phyloP scores from a whole-genome alignment of 2,329 filamentous ascomycete genomes.

The Mycogone perniciosa region DNA sequence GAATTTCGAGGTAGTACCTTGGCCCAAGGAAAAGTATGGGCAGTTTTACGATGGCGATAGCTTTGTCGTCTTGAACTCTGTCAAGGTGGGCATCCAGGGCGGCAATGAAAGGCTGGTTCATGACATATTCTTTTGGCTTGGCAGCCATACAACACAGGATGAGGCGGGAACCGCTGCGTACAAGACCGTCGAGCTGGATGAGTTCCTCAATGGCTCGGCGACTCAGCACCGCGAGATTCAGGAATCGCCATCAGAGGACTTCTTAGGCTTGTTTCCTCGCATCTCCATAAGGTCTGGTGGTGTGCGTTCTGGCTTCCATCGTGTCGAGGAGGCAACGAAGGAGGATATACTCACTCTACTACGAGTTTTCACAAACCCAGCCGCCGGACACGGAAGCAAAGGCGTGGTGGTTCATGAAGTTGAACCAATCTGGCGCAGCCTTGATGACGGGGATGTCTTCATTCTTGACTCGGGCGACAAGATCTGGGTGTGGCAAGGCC shows the following conservation, averaged over 20 bases:
- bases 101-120: constrained; percentile 44
- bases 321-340: constrained; percentile 44
- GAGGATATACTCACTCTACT: constrained; percentile 46
- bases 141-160: constrained; percentile 58
- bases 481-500: constrained; percentile 66
- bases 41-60: constrained; percentile 63
- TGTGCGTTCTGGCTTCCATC: constrained; percentile 55
- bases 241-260: constrained; percentile 50
- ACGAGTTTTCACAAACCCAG: constrained; percentile 56
- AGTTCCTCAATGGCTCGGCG: constrained; percentile 56
- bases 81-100: constrained; percentile 39
- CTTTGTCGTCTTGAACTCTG: constrained; percentile 59
- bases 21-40: constrained; percentile 51
- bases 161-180: constrained; percentile 64
- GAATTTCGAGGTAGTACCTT: constrained; percentile 57
- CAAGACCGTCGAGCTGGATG: constrained; percentile 65
- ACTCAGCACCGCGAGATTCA: constrained; percentile 62
- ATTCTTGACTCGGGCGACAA: constrained; percentile 56
- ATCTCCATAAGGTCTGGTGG: constrained; percentile 56
- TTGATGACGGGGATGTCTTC: constrained; percentile 62
- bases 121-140: constrained; percentile 67
- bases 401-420: constrained; percentile 59
- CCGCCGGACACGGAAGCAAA: constrained; percentile 24
- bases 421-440: constrained; percentile 51
- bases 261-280: constrained; percentile 53